phyloP scores from a whole-genome alignment of 352 stramenopile genomes.

The Aphanomyces cochlioides region DNA sequence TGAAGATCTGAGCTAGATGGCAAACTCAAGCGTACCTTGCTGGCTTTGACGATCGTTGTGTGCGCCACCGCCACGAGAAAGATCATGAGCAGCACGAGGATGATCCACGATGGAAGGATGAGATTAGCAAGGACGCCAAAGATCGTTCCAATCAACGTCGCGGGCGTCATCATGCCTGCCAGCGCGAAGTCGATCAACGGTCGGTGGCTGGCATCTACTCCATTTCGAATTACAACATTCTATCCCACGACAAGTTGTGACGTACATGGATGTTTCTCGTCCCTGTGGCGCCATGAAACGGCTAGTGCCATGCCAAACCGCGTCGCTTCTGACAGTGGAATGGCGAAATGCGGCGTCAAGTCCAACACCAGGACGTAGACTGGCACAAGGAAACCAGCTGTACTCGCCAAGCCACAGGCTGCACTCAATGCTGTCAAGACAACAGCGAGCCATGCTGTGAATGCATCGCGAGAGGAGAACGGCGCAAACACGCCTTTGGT shows the following conservation, averaged over 20 bases:
- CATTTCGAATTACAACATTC: slow-evolving; percentile 1
- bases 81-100: slow-evolving; percentile 65
- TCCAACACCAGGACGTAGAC: slow-evolving; percentile 96
- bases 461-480: slow-evolving; percentile 60
- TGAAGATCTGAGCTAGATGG: background rate
- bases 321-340: slow-evolving; percentile 95
- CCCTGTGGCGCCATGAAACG: slow-evolving; percentile 91
- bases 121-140: slow-evolving; percentile 82
- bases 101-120: slow-evolving; percentile 77
- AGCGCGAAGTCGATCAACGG: slow-evolving; percentile 97
- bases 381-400: slow-evolving; percentile 93
- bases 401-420: slow-evolving; percentile 86
- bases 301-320: slow-evolving; percentile 95
- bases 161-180: slow-evolving; percentile 95
- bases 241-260: slow-evolving; percentile 12
- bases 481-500: slow-evolving; percentile 77
- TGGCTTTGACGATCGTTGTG: slow-evolving; percentile 64
- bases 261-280: slow-evolving; percentile 88
- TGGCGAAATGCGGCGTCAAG: slow-evolving; percentile 91
- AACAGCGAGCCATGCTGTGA: slow-evolving; percentile 66
- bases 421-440: slow-evolving; percentile 85
- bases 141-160: slow-evolving; percentile 74
- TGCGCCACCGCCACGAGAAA: slow-evolving; percentile 72
- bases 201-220: slow-evolving; percentile 66
- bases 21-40: slow-evolving; percentile 40